These are phyloP conservation scores for Fraxinus quadrangulata DNA, from an alignment of 257 asterid species.

Conservation along the genomic window DNA sequence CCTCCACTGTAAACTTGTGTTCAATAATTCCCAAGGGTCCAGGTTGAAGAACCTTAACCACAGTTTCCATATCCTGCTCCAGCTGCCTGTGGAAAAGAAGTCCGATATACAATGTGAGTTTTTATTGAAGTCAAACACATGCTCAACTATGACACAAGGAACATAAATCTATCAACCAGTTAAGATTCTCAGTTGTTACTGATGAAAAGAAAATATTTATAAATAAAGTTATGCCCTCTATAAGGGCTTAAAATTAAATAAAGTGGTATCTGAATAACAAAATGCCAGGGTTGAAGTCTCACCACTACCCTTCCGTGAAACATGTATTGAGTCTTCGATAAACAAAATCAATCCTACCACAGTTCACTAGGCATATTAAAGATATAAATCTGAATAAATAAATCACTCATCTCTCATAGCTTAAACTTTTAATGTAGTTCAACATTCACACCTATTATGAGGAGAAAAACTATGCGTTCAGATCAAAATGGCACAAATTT, in stretches of 20 bases:
- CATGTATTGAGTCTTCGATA: background rate
- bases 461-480: background rate
- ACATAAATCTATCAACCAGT: constrained; percentile 15
- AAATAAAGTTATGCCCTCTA: background rate
- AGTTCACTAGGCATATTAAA: background rate
- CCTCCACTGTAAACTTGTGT: constrained; percentile 80
- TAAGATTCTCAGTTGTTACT: background rate
- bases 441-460: background rate
- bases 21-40: constrained; percentile 91
- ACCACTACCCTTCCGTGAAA: background rate
- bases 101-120: background rate
- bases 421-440: background rate
- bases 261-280: background rate
- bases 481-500: background rate
- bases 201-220: background rate
- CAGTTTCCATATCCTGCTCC: constrained; percentile 92
- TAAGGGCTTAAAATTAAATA: background rate
- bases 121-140: background rate
- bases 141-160: constrained; percentile 5
- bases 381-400: background rate
- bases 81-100: constrained; percentile 56
- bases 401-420: background rate
- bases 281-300: background rate
- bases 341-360: background rate
- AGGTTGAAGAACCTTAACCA: constrained; percentile 79